Evolutionary conservation across 2,329 filamentous ascomycete species (phyloP).

Genomic region (Colletotrichum costaricense): DNA sequence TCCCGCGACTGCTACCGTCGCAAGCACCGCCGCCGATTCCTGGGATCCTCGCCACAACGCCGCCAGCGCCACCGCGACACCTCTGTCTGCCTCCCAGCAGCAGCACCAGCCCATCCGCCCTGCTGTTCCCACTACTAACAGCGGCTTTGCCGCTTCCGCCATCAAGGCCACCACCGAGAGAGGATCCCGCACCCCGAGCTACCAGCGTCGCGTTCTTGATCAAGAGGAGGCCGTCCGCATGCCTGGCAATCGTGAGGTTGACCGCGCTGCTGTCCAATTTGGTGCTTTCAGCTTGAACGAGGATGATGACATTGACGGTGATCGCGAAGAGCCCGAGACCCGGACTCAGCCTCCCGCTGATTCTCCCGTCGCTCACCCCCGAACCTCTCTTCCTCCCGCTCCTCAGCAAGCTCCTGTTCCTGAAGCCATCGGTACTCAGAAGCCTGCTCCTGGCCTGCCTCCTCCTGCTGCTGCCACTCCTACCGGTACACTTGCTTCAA

Average conservation of each 20-base stretch:
- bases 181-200: conserved; percentile 78
- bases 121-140: conserved; percentile 44
- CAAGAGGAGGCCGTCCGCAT: conserved; percentile 98
- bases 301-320: conserved; percentile 91
- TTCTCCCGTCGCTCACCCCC: conserved; percentile 86
- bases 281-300: conserved; percentile 91
- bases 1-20: conserved; percentile 82
- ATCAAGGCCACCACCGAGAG: conserved; percentile 78
- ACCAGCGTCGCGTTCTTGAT: conserved; percentile 87
- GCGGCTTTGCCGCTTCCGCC: conserved; percentile 83
- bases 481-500: conserved; percentile 44
- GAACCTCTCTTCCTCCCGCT: conserved; percentile 86
- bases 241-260: conserved; percentile 95
- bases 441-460: conserved; percentile 58
- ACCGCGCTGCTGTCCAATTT: conserved; percentile 93
- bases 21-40: conserved; percentile 89
- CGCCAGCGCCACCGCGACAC: conserved; percentile 72
- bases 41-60: conserved; percentile 76
- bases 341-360: conserved; percentile 92
- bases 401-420: conserved; percentile 64
- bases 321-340: conserved; percentile 95
- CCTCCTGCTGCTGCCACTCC: conserved; percentile 51
- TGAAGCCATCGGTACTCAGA: conserved; percentile 66
- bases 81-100: conserved; percentile 72
- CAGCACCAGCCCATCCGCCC: conserved; percentile 69